Evolutionary conservation across 768 basidiomycete genomes (phyloP), one percentile per base, ranked within the genome.

Genomic region (Crepidotus variabilis): DNA sequence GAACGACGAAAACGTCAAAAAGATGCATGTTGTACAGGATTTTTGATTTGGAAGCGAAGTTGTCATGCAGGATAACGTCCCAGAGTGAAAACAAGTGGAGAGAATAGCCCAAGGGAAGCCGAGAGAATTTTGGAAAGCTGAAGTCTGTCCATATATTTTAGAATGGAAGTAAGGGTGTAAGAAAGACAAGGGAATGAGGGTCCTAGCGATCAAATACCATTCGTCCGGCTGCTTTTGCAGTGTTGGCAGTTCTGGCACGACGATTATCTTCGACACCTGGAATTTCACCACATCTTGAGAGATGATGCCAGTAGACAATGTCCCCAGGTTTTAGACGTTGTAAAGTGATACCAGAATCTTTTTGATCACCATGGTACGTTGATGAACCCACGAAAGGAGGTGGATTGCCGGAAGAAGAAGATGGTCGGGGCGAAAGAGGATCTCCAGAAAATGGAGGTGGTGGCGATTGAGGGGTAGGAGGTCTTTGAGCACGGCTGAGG

Each of bases 231-330:
- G 47, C 47, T 14, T 49, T 49, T 5, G 47, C 47, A 5, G n/a
- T 22, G 24, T 18, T 22, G 32, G n/a, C 16, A 6, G 5, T 49
- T 56, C 84, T 72, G 14, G 88, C 85, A 23, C 85, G 79, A 35
- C 75, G 64, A 67, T 90, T 84, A 58, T 90, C 84, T 51, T 68
- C 69, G 9, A 87, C 85, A 23, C 80, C 85, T 39, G 87, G 83
- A 57, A 89, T 87, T 69, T 91, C 89, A 11, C 89, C 89, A 57
- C 77, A 80, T 60, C 81, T 82, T 49, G 77, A 69, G 57, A 91
- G 83, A 61, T 90, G 85, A 66, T 91, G 88, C 89, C 89, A 92
- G 64, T 79, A 88, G 16, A 91, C 72, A 9, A 83, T 65, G 58
- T 89, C 87, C 20, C 88, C 88, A 9, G 76, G 72, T 62, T 72